Percentiles rank a stretch among this genome's conserved stretches.
Conservation (phyloP, 129 eudicot genomes). For the Oenanthe sinensis region DNA sequence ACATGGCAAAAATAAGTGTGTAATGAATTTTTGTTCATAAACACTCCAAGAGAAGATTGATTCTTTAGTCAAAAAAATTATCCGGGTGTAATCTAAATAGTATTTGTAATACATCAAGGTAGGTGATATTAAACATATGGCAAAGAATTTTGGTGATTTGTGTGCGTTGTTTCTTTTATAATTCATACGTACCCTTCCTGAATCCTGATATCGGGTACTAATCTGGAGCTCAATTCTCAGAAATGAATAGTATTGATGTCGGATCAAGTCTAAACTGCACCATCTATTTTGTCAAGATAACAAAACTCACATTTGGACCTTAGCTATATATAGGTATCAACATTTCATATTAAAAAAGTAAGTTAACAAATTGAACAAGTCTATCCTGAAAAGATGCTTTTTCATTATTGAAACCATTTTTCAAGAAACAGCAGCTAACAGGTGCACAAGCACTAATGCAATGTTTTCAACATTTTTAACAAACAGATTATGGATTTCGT, state of each 20-base stretch:
- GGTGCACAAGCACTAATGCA: not conserved
- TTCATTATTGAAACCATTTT: not conserved
- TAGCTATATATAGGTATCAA: not conserved
- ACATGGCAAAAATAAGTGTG: not conserved
- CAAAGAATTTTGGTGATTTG: not conserved
- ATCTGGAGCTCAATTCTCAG: not conserved
- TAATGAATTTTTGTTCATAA: not conserved
- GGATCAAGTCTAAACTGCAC: not conserved
- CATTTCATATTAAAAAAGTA: not conserved
- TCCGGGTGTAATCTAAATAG: not conserved
- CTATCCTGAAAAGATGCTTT: not conserved
- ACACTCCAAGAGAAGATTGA: not conserved
- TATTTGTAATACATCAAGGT: not conserved
- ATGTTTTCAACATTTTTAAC: not conserved
- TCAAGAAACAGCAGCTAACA: not conserved
- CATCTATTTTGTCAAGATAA: not conserved
- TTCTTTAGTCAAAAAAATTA: not conserved
- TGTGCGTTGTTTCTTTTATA: not conserved
- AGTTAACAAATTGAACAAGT: not conserved
- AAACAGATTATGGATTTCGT: not conserved
- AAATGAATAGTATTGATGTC: not conserved
- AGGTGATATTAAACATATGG: not conserved
- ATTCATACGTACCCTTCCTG: too few relatives aligned
- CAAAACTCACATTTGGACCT: not conserved
- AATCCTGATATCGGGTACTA: not conserved